Evolutionary conservation across 176 grass and related monocot species (phyloP), one percentile per base, ranked within the genome.

Genomic region (Oryza coarctata): DNA sequence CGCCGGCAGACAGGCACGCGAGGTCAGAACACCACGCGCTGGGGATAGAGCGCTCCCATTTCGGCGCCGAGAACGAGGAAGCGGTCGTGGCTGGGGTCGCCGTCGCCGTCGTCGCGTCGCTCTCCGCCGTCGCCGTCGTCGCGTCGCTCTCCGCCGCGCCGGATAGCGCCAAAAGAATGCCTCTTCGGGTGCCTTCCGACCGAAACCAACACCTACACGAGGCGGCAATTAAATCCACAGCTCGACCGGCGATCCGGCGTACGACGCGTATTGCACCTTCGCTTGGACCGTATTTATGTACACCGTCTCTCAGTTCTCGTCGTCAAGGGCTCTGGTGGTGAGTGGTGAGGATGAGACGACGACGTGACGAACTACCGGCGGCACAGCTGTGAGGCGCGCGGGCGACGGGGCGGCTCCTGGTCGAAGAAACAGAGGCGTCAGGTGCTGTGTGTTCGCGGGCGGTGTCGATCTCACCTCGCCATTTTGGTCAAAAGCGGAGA

Each of bases 51-150:
- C 52, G n/a, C 5, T 6, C 2, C 3, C 44, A 18, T 80, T 80
- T 15, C 77, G 77, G 82, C 87, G 76, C 81, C 76, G 76, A 7
- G 12, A 52, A 75, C 7, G 20, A 62, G 15, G 82, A 84, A 75
- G 30, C 50, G 30, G 81, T 80, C 74, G 64, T 28, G 64, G 32
- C 32, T 1, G 32, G 73, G 63, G 85, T 76, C 72, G 85, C 71
- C 64, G 78, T 82, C 78, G 70, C 27, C 28, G 65, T 85, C 74
- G 55, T 33, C 32, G 32, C 32, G 32, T 33, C 32, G 32, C 32
- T 1, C 32, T 33, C 32, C 32, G 32, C 32, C 32, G 32, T 4
- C 3, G 32, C 32, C 32, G n/a, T n/a, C n/a, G n/a, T n/a, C n/a
- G n/a, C n/a, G n/a, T n/a, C n/a, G n/a, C 75, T 23, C 40, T 80